Conservation (phyloP, 352 stramenopile species). For the Globisporangium echinulatum region DNA sequence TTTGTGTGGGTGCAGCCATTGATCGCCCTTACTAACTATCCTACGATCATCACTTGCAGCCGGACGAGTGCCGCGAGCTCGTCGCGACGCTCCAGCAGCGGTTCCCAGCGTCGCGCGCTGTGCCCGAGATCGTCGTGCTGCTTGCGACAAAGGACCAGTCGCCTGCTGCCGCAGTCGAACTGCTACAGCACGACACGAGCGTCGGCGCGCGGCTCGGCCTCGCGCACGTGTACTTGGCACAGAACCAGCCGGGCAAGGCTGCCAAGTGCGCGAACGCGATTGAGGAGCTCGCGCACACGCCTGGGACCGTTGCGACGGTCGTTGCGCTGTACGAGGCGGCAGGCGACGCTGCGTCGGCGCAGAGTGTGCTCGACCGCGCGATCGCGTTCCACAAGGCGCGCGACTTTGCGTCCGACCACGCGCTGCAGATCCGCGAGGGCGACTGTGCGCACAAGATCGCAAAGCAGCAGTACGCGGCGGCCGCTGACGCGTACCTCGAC, state of each 20-base stretch:
- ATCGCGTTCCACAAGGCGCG: constrained; percentile 41
- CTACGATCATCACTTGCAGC: constrained; percentile 15
- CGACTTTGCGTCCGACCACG: constrained; percentile 48
- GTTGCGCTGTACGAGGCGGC: constrained; percentile 67
- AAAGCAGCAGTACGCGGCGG: constrained; percentile 66
- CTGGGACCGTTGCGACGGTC: constrained; percentile 75
- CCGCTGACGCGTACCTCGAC: constrained; percentile 55
- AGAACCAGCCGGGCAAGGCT: constrained; percentile 26
- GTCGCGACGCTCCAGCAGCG: constrained; percentile 46
- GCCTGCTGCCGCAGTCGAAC: constrained; percentile 37
- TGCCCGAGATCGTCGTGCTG: constrained; percentile 59
- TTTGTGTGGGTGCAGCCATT: constrained; percentile 2
- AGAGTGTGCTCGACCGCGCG: constrained; percentile 43
- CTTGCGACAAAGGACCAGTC: constrained; percentile 66
- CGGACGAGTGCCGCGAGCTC: constrained; percentile 54
- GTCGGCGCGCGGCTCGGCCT: constrained; percentile 58
- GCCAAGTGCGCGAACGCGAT: constrained; percentile 61
- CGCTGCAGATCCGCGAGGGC: constrained; percentile 72
- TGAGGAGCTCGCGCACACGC: constrained; percentile 47
- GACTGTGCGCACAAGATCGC: constrained; percentile 77
- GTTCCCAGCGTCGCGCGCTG: constrained; percentile 49
- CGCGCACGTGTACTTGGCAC: constrained; percentile 63
- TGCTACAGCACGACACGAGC: constrained; percentile 38
- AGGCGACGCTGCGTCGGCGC: constrained; percentile 39
- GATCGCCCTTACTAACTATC: not conserved